Evolutionary conservation across 345 rosid genomes (phyloP), one percentile per base, ranked within the genome.

Genomic region (Crucihimalaya himalaica): DNA sequence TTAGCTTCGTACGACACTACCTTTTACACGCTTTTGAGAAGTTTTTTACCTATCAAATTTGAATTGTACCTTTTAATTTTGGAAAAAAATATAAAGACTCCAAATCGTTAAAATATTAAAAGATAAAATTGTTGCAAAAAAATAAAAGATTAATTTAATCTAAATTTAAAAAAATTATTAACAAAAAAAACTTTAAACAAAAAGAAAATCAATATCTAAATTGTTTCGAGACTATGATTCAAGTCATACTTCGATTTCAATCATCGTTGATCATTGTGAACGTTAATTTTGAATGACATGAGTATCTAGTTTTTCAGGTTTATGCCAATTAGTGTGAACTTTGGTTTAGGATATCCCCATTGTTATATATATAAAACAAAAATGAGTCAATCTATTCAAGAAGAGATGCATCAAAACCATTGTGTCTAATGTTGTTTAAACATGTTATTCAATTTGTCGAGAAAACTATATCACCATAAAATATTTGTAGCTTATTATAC

Each of bases 1-100:
- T 66, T 74, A 25, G 46, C 4, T 19, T 74, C 67, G 61, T 74
- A 74, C 78, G 18, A 39, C 37, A 9, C 21, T 66, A 66, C 67
- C 67, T 74, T 37, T 58, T 48, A 66, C 48, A 34, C 66, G 40
- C 48, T 7, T 55, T 46, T 12, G 21, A 21, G 4, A 59, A 14
- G 7, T 54, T 43, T 54, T 43, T 63, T 16, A 54, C 48, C 39
- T 16, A 63, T 23, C 71, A 19, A 43, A 11, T 54, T 46, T 58
- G 16, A 57, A 45, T 20, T 57, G 16, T 31, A 29, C 19, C 63
- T 63, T 43, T 40, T 4, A 12, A 25, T 39, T 39, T 52, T 21
- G 27, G 29, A 14, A 14, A 8, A 53, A 53, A 13, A 14, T 23
- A 29, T 4, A 29, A 31, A 55, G 5, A 31, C 34, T 54, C 7